A percentile compares a stretch with the other conserved stretches of the same genome.
Evolutionary conservation across 108 stramenopile genomes (phyloP).

Genomic region (Skeletonema tropicum): DNA sequence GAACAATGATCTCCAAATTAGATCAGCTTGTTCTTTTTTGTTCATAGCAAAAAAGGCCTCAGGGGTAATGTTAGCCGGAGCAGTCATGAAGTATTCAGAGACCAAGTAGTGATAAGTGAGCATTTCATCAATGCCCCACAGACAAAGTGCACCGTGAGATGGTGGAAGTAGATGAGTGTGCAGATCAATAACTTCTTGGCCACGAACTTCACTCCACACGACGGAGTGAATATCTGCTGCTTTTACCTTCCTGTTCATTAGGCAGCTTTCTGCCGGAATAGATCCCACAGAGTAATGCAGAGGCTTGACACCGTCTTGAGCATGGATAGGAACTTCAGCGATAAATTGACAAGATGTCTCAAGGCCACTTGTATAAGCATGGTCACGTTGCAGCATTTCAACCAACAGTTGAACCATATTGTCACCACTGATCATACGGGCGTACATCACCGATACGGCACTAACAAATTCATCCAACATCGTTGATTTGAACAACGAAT

Average conservation of each 20-base stretch:
- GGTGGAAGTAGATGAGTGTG: slow-evolving; percentile 94
- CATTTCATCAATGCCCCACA: slow-evolving; percentile 91
- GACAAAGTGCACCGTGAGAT: slow-evolving; percentile 77
- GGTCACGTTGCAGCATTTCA: slow-evolving; percentile 50
- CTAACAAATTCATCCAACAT: slow-evolving; percentile 50
- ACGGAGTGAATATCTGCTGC: slow-evolving; percentile 45
- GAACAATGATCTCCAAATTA: slow-evolving; percentile 89
- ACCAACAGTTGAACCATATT: slow-evolving; percentile 43
- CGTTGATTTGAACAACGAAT: slow-evolving; percentile 1
- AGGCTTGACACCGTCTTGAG: slow-evolving; percentile 8
- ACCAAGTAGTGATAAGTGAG: slow-evolving; percentile 95
- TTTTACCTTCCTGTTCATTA: slow-evolving; percentile 44
- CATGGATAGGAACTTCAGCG: slow-evolving; percentile 20
- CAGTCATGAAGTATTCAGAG: slow-evolving; percentile 88
- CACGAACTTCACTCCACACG: slow-evolving; percentile 63
- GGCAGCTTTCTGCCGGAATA: slow-evolving; percentile 56
- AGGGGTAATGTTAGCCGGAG: slow-evolving; percentile 65
- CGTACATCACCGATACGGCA: slow-evolving; percentile 72
- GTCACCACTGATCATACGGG: slow-evolving; percentile 77
- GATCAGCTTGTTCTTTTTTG: slow-evolving; percentile 72
- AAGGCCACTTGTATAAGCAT: slow-evolving; percentile 34
- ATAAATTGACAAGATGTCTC: slow-evolving; percentile 30
- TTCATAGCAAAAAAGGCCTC: slow-evolving; percentile 59
- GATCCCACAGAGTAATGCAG: slow-evolving; percentile 40
- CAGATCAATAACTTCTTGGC: slow-evolving; percentile 75